Evolutionary conservation across 2,329 filamentous ascomycete genomes (phyloP), one percentile per base, ranked within the genome.

Genomic region (Amylocarpus encephaloides): DNA sequence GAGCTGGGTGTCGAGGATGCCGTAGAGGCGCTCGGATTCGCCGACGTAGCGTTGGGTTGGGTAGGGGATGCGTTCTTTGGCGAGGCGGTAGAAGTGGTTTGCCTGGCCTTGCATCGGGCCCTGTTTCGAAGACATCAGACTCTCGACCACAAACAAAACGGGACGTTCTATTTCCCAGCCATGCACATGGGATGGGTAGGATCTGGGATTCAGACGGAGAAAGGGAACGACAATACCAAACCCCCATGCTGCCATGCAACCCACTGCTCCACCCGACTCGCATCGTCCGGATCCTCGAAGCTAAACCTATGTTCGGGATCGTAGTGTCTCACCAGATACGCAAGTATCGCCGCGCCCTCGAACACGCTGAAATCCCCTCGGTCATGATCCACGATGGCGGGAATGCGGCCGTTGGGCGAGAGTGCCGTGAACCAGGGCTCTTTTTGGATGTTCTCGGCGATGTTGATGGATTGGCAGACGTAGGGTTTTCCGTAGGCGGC

Each of bases 51-150:
- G 79, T 62, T 85, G 82, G 13, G 85, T 77, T 43, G 76, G 82
- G 66, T 89, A 91, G 44, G 81, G 74, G 61, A 88, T 83, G 62
- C 76, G 77, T 62, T 88, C 83, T 38, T 82, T 79, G 3, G 84
- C 79, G 60, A 83, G 82, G 36, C 79, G 76, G 46, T 73, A 66
- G 71, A 91, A 91, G 69, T 91, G 85, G 67, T 86, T 84, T 51
- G 84, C 82, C 65, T 90, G 86, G 19, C 82, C 86, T 66, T 89
- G 85, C 73, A 78, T 78, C 2, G 86, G 85, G 0, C 85, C 85
- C 85, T n/a, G 82, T 84, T 11, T 34, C 10, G 30, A 26, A 13
- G 10, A 16, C 22, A n/a, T 16, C 18, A 30, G 19, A 1, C 11
- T 35, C 6, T 26, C 19, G n/a, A 22, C n/a, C n/a, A n/a, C n/a